These are phyloP conservation scores for Cladosporium sp. DNA, from an alignment of 2,329 filamentous ascomycete species.

Conservation along the genomic window DNA sequence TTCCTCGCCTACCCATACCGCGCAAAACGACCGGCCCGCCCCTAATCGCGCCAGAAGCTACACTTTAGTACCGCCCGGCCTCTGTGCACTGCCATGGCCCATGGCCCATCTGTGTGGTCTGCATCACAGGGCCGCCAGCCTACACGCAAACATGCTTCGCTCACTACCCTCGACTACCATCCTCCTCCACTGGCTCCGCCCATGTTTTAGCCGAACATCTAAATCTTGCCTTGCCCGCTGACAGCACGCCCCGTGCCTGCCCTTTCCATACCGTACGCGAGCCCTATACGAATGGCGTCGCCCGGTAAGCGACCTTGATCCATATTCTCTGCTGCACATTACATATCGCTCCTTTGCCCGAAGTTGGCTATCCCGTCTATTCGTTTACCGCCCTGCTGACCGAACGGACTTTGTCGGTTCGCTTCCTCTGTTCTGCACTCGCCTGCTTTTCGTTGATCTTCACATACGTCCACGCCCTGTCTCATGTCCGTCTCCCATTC, in stretches of 20 bases:
- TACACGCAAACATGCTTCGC: too few species aligned
- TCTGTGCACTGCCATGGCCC: too few species aligned
- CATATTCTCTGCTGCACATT: constrained; percentile 1
- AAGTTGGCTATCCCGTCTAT: background rate
- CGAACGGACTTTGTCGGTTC: background rate
- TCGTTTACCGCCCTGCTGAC: background rate
- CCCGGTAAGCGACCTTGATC: constrained; percentile 12
- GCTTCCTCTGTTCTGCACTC: too few species aligned
- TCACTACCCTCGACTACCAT: too few species aligned
- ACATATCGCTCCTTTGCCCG: background rate
- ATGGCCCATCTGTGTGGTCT: too few species aligned
- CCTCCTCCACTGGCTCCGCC: constrained; percentile 4
- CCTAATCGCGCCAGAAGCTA: too few species aligned
- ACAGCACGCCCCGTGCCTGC: constrained; percentile 5
- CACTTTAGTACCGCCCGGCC: constrained; percentile 1
- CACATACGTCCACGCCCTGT: too few species aligned
- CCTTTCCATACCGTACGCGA: background rate
- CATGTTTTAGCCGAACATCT: constrained; percentile 2
- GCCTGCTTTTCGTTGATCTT: too few species aligned
- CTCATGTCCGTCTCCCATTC: too few species aligned
- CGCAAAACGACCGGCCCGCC: too few species aligned
- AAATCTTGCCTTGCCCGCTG: background rate
- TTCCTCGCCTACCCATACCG: too few species aligned
- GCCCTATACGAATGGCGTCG: constrained; percentile 6
- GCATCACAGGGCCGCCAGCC: too few species aligned